These are phyloP conservation scores for Euphrasia confusa DNA, from an alignment of 257 asterid genomes.

Conservation along the genomic window DNA sequence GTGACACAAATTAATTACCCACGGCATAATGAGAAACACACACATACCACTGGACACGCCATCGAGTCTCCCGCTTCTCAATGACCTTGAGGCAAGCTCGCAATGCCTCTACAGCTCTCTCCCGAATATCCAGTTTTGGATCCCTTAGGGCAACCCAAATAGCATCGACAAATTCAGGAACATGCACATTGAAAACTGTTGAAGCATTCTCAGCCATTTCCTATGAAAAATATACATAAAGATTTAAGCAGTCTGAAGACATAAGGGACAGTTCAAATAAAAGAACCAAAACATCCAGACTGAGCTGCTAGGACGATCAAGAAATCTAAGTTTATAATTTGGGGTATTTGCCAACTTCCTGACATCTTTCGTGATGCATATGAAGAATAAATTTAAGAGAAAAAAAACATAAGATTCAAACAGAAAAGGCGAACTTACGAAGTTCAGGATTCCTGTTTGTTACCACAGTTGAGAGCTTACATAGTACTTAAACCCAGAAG, in stretches of 20 bases:
- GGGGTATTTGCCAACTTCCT: constrained; percentile 14
- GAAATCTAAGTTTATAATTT: neutral
- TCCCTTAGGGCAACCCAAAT: constrained; percentile 99
- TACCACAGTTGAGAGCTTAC: neutral
- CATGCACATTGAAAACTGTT: constrained; percentile 94
- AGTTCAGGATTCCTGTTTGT: neutral
- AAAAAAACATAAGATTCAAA: neutral
- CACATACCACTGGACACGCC: constrained; percentile 99
- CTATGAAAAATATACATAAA: constrained; percentile 36
- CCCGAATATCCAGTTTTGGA: constrained; percentile 79
- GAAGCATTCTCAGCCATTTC: constrained; percentile 99
- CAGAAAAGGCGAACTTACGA: neutral
- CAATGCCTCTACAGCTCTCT: constrained; percentile 93
- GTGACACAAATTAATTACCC: constrained; percentile 11
- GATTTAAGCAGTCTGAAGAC: constrained; percentile 17
- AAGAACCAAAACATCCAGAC: constrained; percentile 17
- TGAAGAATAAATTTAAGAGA: neutral
- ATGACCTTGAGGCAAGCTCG: constrained; percentile 96
- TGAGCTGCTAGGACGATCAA: constrained; percentile 1
- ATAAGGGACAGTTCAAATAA: constrained; percentile 12
- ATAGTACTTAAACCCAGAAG: neutral
- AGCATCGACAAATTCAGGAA: constrained; percentile 94
- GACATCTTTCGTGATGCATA: neutral
- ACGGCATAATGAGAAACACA: constrained; percentile 17
- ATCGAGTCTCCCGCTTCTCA: constrained; percentile 98